A percentile compares a stretch with the other conserved stretches of the same genome.
These are phyloP conservation scores for Tolypocladium capitatum DNA, from an alignment of 2,329 filamentous ascomycete genomes.

Conservation along the genomic window DNA sequence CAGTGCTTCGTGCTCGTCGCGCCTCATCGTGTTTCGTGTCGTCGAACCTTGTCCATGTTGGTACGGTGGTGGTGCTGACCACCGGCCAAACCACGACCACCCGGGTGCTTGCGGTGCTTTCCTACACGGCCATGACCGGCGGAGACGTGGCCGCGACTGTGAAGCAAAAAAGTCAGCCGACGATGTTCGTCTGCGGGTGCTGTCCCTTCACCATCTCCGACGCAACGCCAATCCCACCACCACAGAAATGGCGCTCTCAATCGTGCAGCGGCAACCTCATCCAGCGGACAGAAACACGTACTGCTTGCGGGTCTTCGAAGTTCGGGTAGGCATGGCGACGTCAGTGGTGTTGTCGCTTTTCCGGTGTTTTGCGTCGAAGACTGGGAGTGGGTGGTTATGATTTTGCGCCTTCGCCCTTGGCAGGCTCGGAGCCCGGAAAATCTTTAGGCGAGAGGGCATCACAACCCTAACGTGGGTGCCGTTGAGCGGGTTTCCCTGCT, in stretches of 20 bases:
- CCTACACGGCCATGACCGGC: constrained; percentile 97
- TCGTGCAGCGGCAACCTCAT: constrained; percentile 3
- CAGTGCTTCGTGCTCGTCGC: constrained; percentile 8
- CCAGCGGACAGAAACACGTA: constrained; percentile 31
- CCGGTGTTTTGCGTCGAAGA: constrained; percentile 22
- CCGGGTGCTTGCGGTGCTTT: constrained; percentile 91
- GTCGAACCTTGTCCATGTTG: constrained; percentile 63
- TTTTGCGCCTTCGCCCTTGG: constrained; percentile 21
- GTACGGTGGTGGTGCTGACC: constrained; percentile 76
- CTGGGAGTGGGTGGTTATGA: constrained; percentile 23
- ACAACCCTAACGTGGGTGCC: constrained; percentile 22
- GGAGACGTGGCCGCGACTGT: constrained; percentile 90
- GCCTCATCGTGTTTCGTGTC: constrained; percentile 17
- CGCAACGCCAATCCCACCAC: neutral
- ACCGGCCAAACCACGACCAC: constrained; percentile 84
- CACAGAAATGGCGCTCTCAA: neutral
- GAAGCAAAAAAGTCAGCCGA: constrained; percentile 11
- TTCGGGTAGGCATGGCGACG: constrained; percentile 59
- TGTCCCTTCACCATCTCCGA: neutral
- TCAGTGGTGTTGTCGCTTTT: constrained; percentile 31
- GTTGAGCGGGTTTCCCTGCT: neutral
- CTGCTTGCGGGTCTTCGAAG: constrained; percentile 67
- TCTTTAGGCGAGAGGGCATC: constrained; percentile 27
- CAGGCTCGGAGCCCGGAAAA: constrained; percentile 15
- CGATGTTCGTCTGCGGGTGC: neutral